Percentiles rank a stretch among this genome's conserved stretches.
phyloP scores from a whole-genome alignment of 139 green algal species.

The Chlamydomonas urium region DNA sequence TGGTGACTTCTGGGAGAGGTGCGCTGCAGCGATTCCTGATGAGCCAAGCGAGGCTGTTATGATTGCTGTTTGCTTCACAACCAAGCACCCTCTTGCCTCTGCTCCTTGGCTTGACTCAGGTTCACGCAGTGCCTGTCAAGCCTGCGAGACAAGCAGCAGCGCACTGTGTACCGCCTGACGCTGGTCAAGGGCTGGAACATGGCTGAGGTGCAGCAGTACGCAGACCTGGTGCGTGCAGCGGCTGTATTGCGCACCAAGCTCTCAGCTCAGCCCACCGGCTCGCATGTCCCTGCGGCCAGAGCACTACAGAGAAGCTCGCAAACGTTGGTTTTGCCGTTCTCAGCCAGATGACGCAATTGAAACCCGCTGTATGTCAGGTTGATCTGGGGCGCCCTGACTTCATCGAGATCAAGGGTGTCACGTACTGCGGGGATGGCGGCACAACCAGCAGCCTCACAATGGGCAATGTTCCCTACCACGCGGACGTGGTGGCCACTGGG shows the following conservation, averaged over 20 bases:
- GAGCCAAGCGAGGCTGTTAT: no score
- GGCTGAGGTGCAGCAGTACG: constrained; percentile 64
- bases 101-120: no score
- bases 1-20: constrained; percentile 75
- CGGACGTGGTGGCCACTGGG: constrained; percentile 64
- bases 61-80: no score
- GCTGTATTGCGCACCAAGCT: neutral
- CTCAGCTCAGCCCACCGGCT: no score
- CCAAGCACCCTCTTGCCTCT: no score
- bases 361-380: no score
- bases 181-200: constrained; percentile 81
- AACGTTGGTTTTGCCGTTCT: neutral
- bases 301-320: no score
- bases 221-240: constrained; percentile 20
- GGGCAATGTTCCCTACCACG: constrained; percentile 79
- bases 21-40: no score
- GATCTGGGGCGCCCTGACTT: constrained; percentile 72
- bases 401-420: constrained; percentile 80
- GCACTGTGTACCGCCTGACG: constrained; percentile 79
- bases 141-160: constrained; percentile 61
- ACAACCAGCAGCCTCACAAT: constrained; percentile 71
- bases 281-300: no score
- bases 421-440: constrained; percentile 66
- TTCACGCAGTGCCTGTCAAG: constrained; percentile 63
- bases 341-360: no score